Base-by-base conservation (phyloP, 1,139 yeast species). In the Geotrichum candidum region DNA sequence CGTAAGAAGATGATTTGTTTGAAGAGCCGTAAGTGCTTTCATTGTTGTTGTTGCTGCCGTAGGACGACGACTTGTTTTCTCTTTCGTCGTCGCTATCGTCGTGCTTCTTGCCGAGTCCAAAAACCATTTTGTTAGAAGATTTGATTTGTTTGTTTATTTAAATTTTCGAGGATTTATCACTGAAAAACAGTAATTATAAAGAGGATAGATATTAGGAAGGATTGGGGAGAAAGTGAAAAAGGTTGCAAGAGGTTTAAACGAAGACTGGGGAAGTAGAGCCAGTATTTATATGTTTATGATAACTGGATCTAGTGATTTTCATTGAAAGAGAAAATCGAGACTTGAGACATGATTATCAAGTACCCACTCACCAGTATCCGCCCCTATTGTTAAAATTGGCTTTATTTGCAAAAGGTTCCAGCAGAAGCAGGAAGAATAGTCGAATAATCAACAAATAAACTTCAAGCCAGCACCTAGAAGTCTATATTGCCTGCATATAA, bases 31-130 rank as follows among this genome's bases (percentile, higher is more conserved):
- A 68, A 51, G 65, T 10, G 6, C 1, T 33, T 15, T 15, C 53
- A 23, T 59, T 58, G 62, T 48, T 31, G 57, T 67, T 66, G 23
- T 67, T 68, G 53, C 63, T 65, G 50, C 7, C 7, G 33, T 35
- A 35, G 15, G 22, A 23, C 13, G 54, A 51, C 3, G 51, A 29
- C 27, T 51, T 57, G 52, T 38, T 51, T 1, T 23, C 18, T 5
- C 6, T 35, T 29, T n/a, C 29, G 62, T 71, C 71, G 31, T 59
- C 57, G 48, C 54, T 38, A 50, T 41, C 53, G 52, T 56, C 22
- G 48, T 51, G 35, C n/a, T 33, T 53, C 25, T 53, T 35, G 27
- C 56, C 56, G 13, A 35, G 33, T 35, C 56, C 48, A 35, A 53
- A 53, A 53, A 53, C 48, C 56, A 53, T 53, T 53, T 18, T 53